These are phyloP conservation scores for Pseudisothecium myosuroides DNA, from an alignment of 225 moss, liverwort and hornwort genomes.

Conservation along the genomic window DNA sequence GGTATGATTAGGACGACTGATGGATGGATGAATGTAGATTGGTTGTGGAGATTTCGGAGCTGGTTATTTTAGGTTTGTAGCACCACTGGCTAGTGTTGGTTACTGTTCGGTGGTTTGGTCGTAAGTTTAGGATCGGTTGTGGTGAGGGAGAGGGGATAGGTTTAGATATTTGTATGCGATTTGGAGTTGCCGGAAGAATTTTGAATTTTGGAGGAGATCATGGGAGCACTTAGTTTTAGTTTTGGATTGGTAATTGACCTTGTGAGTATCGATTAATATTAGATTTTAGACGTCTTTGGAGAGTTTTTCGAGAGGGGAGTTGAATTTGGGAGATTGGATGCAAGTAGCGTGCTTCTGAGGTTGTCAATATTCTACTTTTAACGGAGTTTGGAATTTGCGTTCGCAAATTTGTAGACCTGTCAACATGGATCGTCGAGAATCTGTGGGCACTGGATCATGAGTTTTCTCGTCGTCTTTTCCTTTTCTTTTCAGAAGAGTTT, in stretches of 20 bases:
- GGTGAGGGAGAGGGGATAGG: background rate
- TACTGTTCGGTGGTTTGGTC: background rate
- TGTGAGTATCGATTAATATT: background rate
- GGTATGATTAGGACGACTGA: slow-evolving; percentile 1
- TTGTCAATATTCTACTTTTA: background rate
- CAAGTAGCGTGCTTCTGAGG: background rate
- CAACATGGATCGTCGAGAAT: background rate
- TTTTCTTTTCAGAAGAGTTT: background rate
- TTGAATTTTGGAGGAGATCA: background rate
- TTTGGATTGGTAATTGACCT: background rate
- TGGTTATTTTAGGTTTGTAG: slow-evolving; percentile 9
- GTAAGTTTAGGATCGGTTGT: slow-evolving; percentile 15
- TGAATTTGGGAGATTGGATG: background rate
- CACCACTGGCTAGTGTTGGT: background rate
- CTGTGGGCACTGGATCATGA: background rate
- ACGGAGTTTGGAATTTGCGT: background rate
- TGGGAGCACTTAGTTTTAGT: background rate
- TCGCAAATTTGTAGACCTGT: background rate
- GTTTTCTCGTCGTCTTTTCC: background rate
- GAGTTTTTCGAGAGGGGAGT: background rate
- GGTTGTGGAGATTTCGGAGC: background rate
- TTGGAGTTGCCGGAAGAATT: background rate
- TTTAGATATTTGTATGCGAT: background rate
- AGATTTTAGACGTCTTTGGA: background rate
- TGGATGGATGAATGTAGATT: slow-evolving; percentile 12